phyloP scores from a whole-genome alignment of 805 yeast genomes.

The Candida boleticola region DNA sequence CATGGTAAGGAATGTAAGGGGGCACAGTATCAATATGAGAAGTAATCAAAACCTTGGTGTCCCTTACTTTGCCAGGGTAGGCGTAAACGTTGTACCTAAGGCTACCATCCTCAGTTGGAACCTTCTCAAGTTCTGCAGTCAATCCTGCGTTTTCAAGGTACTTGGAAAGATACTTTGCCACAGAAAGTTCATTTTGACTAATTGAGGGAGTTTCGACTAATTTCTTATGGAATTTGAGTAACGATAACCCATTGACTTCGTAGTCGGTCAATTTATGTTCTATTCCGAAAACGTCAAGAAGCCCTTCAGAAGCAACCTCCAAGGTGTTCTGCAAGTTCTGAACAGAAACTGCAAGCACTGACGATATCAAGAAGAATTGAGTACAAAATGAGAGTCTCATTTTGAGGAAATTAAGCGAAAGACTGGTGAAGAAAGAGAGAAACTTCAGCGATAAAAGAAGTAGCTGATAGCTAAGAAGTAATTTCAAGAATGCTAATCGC shows the following conservation, averaged over 20 bases:
- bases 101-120: conserved; percentile 16
- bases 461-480: too few relatives aligned
- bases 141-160: conserved; percentile 45
- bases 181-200: conserved; percentile 26
- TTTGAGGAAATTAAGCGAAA: too few relatives aligned
- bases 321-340: background rate
- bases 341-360: background rate
- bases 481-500: too few relatives aligned
- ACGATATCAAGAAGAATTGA: background rate
- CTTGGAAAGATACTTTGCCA: conserved; percentile 34
- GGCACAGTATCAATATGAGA: conserved; percentile 76
- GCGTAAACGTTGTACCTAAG: conserved; percentile 56
- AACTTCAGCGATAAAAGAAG: too few relatives aligned
- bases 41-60: conserved; percentile 52
- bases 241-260: conserved; percentile 4
- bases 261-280: background rate
- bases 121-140: conserved; percentile 47
- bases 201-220: conserved; percentile 26
- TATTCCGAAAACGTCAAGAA: background rate
- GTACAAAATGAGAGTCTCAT: background rate
- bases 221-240: conserved; percentile 24
- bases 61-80: conserved; percentile 43
- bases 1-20: conserved; percentile 53
- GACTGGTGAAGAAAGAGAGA: too few relatives aligned
- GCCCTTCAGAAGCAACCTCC: background rate